These are phyloP conservation scores for Phytopythium cucurbitacearum DNA, from an alignment of 352 stramenopile genomes.

Conservation along the genomic window DNA sequence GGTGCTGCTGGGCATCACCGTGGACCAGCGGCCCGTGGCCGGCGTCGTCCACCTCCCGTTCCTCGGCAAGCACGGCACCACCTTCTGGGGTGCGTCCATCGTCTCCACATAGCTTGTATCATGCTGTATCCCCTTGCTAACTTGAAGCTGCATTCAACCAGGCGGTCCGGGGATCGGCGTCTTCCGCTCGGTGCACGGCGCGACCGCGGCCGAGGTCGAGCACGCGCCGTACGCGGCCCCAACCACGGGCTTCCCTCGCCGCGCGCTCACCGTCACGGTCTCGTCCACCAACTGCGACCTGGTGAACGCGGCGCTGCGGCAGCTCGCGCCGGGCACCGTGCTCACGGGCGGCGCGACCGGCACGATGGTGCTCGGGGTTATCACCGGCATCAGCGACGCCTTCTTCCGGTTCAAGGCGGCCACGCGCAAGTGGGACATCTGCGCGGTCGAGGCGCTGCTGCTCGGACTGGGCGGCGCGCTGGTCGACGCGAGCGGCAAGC, in stretches of 20 bases:
- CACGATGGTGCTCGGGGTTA: conserved; percentile 65
- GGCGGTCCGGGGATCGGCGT: conserved; percentile 49
- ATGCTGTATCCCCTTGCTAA: background rate
- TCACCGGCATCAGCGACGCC: conserved; percentile 53
- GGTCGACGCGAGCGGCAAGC: conserved; percentile 42
- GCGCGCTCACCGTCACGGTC: conserved; percentile 42
- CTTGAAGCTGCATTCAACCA: conserved; percentile 10
- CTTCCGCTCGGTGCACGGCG: conserved; percentile 35
- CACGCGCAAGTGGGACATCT: conserved; percentile 81
- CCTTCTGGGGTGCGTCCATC: conserved; percentile 52
- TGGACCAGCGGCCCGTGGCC: conserved; percentile 53
- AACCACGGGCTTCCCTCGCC: conserved; percentile 25
- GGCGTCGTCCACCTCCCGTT: conserved; percentile 78
- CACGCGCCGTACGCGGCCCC: conserved; percentile 23
- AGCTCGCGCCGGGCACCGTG: conserved; percentile 30
- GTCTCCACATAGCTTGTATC: background rate
- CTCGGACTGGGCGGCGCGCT: conserved; percentile 50
- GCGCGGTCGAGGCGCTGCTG: conserved; percentile 61
- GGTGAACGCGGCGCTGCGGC: conserved; percentile 33
- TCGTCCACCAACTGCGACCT: conserved; percentile 52
- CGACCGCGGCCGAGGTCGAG: conserved; percentile 11
- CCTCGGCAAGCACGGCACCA: conserved; percentile 39
- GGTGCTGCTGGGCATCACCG: conserved; percentile 69
- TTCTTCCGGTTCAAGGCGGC: conserved; percentile 70
- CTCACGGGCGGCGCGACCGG: conserved; percentile 58